Evolutionary conservation across 805 yeast species (phyloP), one percentile per base, ranked within the genome.

Genomic region (Monosporozyma unispora): DNA sequence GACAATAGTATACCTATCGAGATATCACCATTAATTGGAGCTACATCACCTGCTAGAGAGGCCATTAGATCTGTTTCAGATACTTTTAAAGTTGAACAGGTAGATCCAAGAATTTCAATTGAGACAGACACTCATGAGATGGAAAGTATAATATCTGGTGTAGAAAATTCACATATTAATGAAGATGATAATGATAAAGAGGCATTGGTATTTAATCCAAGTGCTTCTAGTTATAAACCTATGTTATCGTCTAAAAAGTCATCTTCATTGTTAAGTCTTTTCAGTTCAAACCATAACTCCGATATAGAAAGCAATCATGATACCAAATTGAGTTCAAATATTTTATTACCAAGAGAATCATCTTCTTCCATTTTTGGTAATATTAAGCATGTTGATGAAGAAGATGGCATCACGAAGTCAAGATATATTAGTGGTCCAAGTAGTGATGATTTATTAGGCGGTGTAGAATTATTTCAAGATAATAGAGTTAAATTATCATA

Each of bases 191-290:
- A 21, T 16, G 43, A 19, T n/a, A 22, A 21, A 14, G 23, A 22
- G 6, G 19, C 3, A 5, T 10, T 23, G 2, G n/a, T 39, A 4
- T 59, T 60, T 45, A 56, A 57, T 25, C 60, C 61, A 22, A 50
- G 50, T 18, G 56, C 53, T 4, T 58, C 55, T 5, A 14, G 21
- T 16, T 56, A 59, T 49, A 59, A 56, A 35, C 64, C 63, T 11
- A 45, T 45, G 2, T 37, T 57, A 21, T 48, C 52, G 21, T 48
- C 50, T 9, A 55, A 54, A 9, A 57, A 58, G 45, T 60, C 68
- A 0, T 44, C 28, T 22, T 64, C 69, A 1, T 25, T 65, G n/a
- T 41, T 61, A 33, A 60, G 59, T 48, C 46, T 65, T 12, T 64
- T 64, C 51, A 54, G 52, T 44, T 44, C 53, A 3, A 60, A 51